A percentile compares a stretch with the other conserved stretches of the same genome.
phyloP scores from a whole-genome alignment of 176 grass and related monocot genomes.

The Hordeum vulgare region DNA sequence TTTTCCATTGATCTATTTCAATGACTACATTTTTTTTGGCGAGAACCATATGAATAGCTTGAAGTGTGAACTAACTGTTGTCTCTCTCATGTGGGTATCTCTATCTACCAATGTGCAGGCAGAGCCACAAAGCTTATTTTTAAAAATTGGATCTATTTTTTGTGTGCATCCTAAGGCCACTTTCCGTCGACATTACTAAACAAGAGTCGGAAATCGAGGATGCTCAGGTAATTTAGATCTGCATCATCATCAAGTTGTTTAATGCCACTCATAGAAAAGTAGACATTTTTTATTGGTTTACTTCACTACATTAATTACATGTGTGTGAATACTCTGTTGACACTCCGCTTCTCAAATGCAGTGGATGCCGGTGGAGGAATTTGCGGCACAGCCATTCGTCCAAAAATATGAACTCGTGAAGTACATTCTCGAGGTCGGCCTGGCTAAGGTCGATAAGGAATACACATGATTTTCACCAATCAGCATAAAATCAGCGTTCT shows the following conservation, averaged over 20 bases:
- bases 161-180: no score
- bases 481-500: slow-evolving; percentile 64
- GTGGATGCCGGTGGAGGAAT: no score
- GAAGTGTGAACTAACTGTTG: background rate
- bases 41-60: no score
- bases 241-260: background rate
- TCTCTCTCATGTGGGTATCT: background rate
- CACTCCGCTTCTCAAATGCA: no score
- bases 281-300: background rate
- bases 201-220: slow-evolving; percentile 95
- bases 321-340: no score
- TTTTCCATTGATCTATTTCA: no score
- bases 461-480: slow-evolving; percentile 75
- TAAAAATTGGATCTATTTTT: slow-evolving; percentile 85
- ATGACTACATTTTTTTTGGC: background rate
- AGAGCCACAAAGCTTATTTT: slow-evolving; percentile 72
- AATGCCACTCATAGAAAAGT: background rate
- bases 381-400: no score
- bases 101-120: slow-evolving; percentile 14
- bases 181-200: slow-evolving; percentile 58
- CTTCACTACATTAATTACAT: background rate
- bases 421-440: slow-evolving; percentile 50
- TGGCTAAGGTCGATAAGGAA: slow-evolving; percentile 55
- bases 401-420: no score
- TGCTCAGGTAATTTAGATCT: slow-evolving; percentile 49